Evolutionary conservation across 176 grass and related monocot genomes (phyloP).

Genomic region (Triticum dicoccoides): DNA sequence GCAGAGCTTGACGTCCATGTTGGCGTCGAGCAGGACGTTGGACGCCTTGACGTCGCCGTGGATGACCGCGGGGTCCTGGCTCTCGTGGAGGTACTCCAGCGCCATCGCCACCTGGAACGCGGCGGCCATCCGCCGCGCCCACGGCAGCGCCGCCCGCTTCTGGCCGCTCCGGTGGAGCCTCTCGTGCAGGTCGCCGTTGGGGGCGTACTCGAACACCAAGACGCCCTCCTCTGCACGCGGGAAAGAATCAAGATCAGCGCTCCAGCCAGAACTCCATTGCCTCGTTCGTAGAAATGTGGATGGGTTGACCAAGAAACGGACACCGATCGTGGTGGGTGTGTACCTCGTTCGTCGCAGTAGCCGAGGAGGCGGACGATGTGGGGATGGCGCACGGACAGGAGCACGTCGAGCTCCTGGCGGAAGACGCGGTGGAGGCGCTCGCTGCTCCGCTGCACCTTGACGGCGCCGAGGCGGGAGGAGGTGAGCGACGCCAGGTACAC

Average conservation of each 20-base stretch:
- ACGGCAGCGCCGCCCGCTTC: conserved; percentile 28
- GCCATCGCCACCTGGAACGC: conserved; percentile 66
- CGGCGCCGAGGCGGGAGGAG: conserved; percentile 52
- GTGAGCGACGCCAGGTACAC: conserved; percentile 63
- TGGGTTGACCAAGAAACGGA: background rate
- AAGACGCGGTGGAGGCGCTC: conserved; percentile 61
- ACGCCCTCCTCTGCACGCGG: conserved; percentile 50
- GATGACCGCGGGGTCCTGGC: conserved; percentile 60
- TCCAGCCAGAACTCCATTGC: background rate
- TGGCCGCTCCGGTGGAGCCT: conserved; percentile 30
- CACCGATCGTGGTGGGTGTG: no score
- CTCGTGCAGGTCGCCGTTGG: conserved; percentile 60
- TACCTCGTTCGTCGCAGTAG: conserved; percentile 65
- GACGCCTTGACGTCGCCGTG: conserved; percentile 86
- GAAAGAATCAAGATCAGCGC: background rate
- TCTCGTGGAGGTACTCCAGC: conserved; percentile 82
- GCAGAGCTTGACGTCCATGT: conserved; percentile 62
- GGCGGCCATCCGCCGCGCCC: conserved; percentile 61
- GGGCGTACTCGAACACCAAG: conserved; percentile 57
- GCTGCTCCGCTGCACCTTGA: conserved; percentile 68
- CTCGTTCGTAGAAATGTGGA: background rate
- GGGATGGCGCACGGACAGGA: conserved; percentile 48
- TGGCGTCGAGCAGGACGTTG: conserved; percentile 62
- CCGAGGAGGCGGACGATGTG: conserved; percentile 65
- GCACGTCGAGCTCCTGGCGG: conserved; percentile 60